These are phyloP conservation scores for Zymoseptoria ardabiliae DNA, from an alignment of 2,329 filamentous ascomycete genomes.

Conservation along the genomic window DNA sequence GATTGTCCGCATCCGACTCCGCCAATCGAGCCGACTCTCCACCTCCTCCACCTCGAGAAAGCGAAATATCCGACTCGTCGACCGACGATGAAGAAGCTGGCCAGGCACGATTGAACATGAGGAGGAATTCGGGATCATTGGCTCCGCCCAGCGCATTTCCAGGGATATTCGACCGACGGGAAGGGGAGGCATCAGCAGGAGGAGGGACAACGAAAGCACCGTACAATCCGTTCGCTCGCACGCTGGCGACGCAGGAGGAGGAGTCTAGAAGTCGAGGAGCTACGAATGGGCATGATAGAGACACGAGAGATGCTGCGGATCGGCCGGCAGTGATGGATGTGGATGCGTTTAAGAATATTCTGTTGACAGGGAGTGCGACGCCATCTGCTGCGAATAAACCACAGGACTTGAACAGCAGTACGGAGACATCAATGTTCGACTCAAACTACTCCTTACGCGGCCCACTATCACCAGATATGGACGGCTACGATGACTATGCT, in stretches of 20 bases:
- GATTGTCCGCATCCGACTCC: conserved; percentile 12
- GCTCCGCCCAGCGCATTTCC: conserved; percentile 3
- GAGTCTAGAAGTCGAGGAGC: neutral
- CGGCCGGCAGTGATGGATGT: conserved; percentile 53
- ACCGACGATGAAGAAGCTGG: conserved; percentile 17
- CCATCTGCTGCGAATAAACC: conserved; percentile 16
- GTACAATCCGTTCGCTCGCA: conserved; percentile 30
- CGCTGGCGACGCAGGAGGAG: conserved; percentile 20
- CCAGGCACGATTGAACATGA: conserved; percentile 16
- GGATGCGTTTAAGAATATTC: conserved; percentile 64
- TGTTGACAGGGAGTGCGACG: conserved; percentile 59
- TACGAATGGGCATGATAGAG: conserved; percentile 4
- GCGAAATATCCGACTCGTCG: conserved; percentile 15
- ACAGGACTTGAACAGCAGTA: conserved; percentile 40
- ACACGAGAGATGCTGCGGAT: conserved; percentile 1
- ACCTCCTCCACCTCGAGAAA: conserved; percentile 7
- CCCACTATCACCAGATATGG: conserved; percentile 48
- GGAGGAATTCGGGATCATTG: conserved; percentile 16
- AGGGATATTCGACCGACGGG: conserved; percentile 1
- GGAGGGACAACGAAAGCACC: conserved; percentile 17
- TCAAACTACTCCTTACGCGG: conserved; percentile 31
- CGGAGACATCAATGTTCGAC: conserved; percentile 51
- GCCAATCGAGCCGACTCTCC: conserved; percentile 10
- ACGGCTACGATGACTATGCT: conserved; percentile 27
- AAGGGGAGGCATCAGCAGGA: neutral